A percentile compares a stretch with the other conserved stretches of the same genome.
These are phyloP conservation scores for Stereocaulon alpinum DNA, from an alignment of 495 filamentous ascomycete genomes.

Conservation along the genomic window DNA sequence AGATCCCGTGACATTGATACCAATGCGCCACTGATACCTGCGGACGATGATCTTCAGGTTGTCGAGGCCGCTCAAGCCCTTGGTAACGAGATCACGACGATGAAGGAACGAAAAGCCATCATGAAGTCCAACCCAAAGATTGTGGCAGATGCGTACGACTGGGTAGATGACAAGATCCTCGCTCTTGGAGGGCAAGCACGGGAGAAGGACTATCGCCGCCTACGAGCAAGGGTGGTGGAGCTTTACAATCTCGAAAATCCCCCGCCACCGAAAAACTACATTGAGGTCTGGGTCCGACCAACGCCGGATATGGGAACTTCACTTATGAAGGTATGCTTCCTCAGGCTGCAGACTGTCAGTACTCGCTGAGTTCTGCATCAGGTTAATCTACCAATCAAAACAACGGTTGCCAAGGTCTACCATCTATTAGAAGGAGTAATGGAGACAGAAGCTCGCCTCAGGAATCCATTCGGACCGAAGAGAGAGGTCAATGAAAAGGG, in stretches of 20 bases:
- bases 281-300: not conserved
- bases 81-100: not conserved
- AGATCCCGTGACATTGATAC: not conserved
- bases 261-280: not conserved
- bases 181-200: not conserved
- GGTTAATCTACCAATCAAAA: conserved; percentile 1
- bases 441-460: not conserved
- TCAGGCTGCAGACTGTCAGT: not conserved
- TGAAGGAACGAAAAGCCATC: not conserved
- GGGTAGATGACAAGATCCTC: not conserved
- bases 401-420: not conserved
- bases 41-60: not conserved
- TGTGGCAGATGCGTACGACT: not conserved
- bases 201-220: not conserved
- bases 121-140: not conserved
- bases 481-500: not conserved
- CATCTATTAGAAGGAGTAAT: not conserved
- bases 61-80: not conserved
- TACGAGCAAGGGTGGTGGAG: conserved; percentile 6
- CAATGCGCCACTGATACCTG: not conserved
- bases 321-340: no score
- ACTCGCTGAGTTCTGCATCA: not conserved
- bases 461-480: not conserved
- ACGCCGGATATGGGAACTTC: no score
- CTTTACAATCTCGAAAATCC: not conserved